phyloP scores from a whole-genome alignment of 108 stramenopile species.

The Aurantiochytrium sp. region DNA sequence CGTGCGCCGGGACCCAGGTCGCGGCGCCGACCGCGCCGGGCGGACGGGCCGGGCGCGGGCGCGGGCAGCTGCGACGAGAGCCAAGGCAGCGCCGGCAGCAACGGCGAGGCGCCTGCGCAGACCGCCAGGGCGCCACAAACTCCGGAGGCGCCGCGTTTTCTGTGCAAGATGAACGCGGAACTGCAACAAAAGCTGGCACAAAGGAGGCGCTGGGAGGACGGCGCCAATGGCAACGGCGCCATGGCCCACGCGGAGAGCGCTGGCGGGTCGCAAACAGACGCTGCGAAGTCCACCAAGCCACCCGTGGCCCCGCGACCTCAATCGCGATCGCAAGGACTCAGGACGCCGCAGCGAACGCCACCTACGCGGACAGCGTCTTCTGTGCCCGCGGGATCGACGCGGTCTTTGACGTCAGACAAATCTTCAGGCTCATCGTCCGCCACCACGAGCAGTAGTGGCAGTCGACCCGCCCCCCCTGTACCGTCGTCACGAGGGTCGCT shows the following conservation, averaged over 20 bases:
- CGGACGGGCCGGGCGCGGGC: too few relatives aligned
- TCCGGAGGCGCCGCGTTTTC: too few relatives aligned
- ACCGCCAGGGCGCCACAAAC: too few relatives aligned
- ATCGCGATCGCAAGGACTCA: background rate
- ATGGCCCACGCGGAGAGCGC: background rate
- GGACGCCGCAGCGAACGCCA: background rate
- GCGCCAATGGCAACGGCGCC: background rate
- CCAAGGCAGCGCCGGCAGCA: too few relatives aligned
- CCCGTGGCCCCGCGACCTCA: background rate
- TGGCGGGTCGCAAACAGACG: background rate
- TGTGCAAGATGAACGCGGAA: background rate
- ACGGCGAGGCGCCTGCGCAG: too few relatives aligned
- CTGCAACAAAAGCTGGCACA: background rate
- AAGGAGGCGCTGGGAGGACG: background rate
- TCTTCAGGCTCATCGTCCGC: background rate
- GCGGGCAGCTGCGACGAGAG: too few relatives aligned
- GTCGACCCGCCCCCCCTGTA: too few relatives aligned
- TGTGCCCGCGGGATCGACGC: background rate
- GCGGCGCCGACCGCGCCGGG: too few relatives aligned
- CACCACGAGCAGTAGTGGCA: background rate
- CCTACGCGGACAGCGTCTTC: background rate
- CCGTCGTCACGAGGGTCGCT: too few relatives aligned
- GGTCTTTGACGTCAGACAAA: background rate
- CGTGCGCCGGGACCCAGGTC: too few relatives aligned
- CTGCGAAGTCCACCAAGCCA: background rate